These are phyloP conservation scores for Ustilago curta DNA, from an alignment of 1,284 basidiomycete genomes.

Conservation along the genomic window DNA sequence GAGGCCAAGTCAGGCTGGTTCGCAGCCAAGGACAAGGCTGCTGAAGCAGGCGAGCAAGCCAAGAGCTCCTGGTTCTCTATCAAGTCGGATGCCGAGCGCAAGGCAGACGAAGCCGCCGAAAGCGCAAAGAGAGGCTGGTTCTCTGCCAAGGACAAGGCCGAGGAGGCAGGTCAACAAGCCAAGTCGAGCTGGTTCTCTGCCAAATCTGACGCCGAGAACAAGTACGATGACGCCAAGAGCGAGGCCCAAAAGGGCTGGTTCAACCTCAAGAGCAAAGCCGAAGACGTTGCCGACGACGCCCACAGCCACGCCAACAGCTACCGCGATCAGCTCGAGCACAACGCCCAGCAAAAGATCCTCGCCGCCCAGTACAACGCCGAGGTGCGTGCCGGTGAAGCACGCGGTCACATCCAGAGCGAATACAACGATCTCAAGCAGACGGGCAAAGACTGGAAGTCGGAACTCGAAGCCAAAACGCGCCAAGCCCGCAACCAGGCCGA, in stretches of 20 bases:
- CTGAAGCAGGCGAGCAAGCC: constrained; percentile 19
- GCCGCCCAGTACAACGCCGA: constrained; percentile 55
- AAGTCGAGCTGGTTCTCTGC: constrained; percentile 32
- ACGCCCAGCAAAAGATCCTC: constrained; percentile 50
- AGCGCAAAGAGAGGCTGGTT: constrained; percentile 35
- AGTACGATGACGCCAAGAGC: constrained; percentile 34
- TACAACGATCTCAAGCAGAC: constrained; percentile 40
- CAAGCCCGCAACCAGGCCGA: constrained; percentile 41
- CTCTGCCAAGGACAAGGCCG: constrained; percentile 35
- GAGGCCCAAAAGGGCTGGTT: constrained; percentile 47
- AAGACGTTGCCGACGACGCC: constrained; percentile 35
- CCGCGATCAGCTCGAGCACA: constrained; percentile 42
- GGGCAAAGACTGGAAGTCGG: constrained; percentile 41
- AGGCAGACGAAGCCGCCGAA: constrained; percentile 29
- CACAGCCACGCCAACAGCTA: constrained; percentile 11
- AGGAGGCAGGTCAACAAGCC: constrained; percentile 34
- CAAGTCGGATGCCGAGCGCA: constrained; percentile 29
- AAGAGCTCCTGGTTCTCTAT: constrained; percentile 32
- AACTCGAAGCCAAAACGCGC: constrained; percentile 36
- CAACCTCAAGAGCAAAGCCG: constrained; percentile 43
- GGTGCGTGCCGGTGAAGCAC: constrained; percentile 35
- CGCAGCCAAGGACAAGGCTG: constrained; percentile 33
- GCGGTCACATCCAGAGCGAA: constrained; percentile 20
- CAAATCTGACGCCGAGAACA: constrained; percentile 35
- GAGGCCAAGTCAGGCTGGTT: constrained; percentile 13